phyloP scores from a whole-genome alignment of 176 grass and related monocot genomes.

The Tillandsia fasciculata region DNA sequence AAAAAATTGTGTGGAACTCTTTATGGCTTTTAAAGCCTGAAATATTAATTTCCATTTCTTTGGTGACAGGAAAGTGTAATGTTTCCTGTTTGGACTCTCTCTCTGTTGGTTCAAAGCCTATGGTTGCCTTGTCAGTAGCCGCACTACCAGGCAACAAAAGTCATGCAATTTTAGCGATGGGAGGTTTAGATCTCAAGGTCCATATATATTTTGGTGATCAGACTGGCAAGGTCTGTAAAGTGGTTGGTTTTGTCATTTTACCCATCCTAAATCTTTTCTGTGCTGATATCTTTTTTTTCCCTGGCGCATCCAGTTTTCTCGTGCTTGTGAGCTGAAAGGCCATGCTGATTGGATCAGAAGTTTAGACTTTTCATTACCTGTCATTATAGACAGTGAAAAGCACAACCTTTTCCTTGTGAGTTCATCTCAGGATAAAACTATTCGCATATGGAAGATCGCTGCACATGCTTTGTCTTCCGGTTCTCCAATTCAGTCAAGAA shows the following conservation, averaged over 20 bases:
- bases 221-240: conserved; percentile 59
- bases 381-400: conserved; percentile 36
- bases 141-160: conserved; percentile 38
- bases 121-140: conserved; percentile 89
- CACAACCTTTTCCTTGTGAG: conserved; percentile 76
- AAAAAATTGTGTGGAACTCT: too few species aligned
- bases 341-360: conserved; percentile 97
- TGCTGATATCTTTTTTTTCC: conserved; percentile 20
- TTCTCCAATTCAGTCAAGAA: conserved; percentile 26
- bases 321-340: conserved; percentile 81
- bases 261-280: neutral
- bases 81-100: conserved; percentile 71
- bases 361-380: conserved; percentile 83
- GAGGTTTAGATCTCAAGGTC: conserved; percentile 85
- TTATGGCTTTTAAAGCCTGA: too few species aligned
- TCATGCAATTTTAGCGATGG: conserved; percentile 81
- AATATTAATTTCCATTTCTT: neutral
- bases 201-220: conserved; percentile 65
- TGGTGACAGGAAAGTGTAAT: conserved; percentile 44
- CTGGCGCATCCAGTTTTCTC: conserved; percentile 41
- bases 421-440: conserved; percentile 94
- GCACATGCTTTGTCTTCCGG: conserved; percentile 30
- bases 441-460: conserved; percentile 84
- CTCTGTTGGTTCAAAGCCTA: conserved; percentile 68
- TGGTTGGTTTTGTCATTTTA: neutral